These are phyloP conservation scores for Vitis riparia DNA, from an alignment of 164 flowering plant genomes.

Conservation along the genomic window DNA sequence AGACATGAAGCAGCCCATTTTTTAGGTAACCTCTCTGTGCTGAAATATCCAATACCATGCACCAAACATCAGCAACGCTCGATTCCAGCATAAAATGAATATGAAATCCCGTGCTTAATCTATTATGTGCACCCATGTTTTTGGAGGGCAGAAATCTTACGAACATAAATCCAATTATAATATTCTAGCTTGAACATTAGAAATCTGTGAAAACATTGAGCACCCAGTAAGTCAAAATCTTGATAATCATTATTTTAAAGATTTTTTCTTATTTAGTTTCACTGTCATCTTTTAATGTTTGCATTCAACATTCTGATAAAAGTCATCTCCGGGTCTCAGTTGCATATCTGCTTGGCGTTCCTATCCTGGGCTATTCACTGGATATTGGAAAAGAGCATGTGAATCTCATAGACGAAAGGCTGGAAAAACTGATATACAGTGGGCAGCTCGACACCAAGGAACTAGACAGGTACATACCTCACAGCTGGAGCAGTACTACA, in stretches of 20 bases:
- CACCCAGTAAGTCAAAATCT: no score
- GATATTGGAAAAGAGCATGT: conserved; percentile 97
- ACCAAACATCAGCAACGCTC: no score
- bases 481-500: background rate
- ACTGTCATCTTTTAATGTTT: background rate
- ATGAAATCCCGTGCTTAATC: no score
- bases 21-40: conserved; percentile 44
- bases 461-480: conserved; percentile 67
- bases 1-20: conserved; percentile 98
- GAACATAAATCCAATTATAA: no score
- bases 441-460: conserved; percentile 93
- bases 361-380: conserved; percentile 87
- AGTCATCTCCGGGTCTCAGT: conserved; percentile 34
- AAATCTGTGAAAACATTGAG: no score
- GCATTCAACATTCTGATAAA: background rate
- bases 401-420: conserved; percentile 75
- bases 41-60: no score
- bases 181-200: no score
- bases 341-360: conserved; percentile 86
- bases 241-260: no score
- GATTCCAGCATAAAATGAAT: no score
- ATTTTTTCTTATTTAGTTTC: background rate
- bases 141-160: no score
- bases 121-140: no score
- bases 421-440: conserved; percentile 86